Conservation (phyloP, 352 stramenopile genomes). For the Globisporangium spinosum region DNA sequence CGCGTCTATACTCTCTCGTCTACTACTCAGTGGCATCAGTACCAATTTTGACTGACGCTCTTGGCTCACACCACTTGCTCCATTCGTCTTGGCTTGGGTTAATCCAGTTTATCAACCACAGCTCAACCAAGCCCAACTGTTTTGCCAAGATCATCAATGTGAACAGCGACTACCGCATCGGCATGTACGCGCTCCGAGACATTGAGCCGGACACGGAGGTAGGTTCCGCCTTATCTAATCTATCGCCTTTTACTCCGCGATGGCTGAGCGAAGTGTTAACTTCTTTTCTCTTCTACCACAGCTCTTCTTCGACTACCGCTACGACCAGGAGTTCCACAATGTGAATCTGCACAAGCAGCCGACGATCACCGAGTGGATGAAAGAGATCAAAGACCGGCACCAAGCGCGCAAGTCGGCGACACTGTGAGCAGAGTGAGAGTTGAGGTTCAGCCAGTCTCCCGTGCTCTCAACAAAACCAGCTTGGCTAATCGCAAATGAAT, state of each 20-base stretch:
- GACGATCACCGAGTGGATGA: constrained; percentile 69
- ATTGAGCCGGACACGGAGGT: constrained; percentile 86
- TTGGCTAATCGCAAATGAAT: not conserved
- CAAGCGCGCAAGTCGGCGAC: constrained; percentile 7
- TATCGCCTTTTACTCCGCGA: not conserved
- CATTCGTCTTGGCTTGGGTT: not conserved
- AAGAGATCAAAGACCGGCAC: constrained; percentile 20
- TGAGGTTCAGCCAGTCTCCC: not conserved
- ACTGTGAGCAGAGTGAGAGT: not conserved
- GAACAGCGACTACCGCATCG: constrained; percentile 91
- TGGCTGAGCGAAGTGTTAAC: not conserved
- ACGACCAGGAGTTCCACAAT: constrained; percentile 69
- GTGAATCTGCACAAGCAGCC: constrained; percentile 55
- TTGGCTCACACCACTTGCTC: not conserved
- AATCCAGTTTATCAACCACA: constrained; percentile 88
- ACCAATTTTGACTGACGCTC: not conserved
- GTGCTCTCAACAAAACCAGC: too few species aligned
- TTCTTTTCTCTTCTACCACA: constrained; percentile 21
- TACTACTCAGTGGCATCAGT: not conserved
- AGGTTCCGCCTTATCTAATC: too few species aligned
- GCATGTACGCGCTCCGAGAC: constrained; percentile 88
- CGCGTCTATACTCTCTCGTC: constrained; percentile 10
- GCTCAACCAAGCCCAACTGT: constrained; percentile 77
- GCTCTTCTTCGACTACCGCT: constrained; percentile 87
- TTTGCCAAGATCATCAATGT: constrained; percentile 89